phyloP scores from a whole-genome alignment of 1,139 yeast genomes.

The Yamadazyma mexicana region DNA sequence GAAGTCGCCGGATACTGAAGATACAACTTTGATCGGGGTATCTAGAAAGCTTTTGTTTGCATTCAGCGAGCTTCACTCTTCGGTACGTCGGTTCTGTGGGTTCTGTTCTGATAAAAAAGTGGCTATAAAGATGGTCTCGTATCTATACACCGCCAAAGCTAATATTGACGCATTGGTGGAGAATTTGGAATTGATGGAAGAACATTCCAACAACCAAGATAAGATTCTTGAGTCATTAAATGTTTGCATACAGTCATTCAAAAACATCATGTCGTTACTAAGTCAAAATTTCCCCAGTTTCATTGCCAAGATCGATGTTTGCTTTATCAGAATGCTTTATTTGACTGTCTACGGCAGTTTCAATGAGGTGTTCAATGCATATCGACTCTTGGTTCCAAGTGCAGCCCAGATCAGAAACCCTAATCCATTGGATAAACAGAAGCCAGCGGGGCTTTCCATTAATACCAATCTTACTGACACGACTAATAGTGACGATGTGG shows the following conservation, averaged over 20 bases:
- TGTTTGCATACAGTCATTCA: conserved; percentile 46
- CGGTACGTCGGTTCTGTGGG: conserved; percentile 63
- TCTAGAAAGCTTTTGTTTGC: conserved; percentile 59
- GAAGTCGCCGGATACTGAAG: conserved; percentile 10
- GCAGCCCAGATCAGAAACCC: conserved; percentile 9
- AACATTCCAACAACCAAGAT: conserved; percentile 29
- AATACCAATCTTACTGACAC: conserved; percentile 19
- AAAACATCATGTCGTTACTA: conserved; percentile 49
- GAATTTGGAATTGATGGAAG: conserved; percentile 57
- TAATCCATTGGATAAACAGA: conserved; percentile 10
- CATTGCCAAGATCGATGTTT: conserved; percentile 60
- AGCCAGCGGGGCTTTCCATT: conserved; percentile 19
- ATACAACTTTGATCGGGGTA: conserved; percentile 42
- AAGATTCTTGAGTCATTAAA: conserved; percentile 32
- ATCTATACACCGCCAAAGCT: conserved; percentile 55
- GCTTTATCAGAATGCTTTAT: conserved; percentile 71
- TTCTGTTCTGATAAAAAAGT: conserved; percentile 66
- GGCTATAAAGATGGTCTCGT: conserved; percentile 57
- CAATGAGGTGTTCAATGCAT: conserved; percentile 74
- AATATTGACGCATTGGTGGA: conserved; percentile 62
- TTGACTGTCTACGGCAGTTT: conserved; percentile 72
- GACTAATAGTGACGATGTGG: conserved; percentile 54
- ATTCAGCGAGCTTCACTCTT: conserved; percentile 70
- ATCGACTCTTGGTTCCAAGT: conserved; percentile 50
- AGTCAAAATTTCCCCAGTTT: conserved; percentile 48